Evolutionary conservation across 2,329 filamentous ascomycete genomes (phyloP).

Genomic region (Penicillium sp.): DNA sequence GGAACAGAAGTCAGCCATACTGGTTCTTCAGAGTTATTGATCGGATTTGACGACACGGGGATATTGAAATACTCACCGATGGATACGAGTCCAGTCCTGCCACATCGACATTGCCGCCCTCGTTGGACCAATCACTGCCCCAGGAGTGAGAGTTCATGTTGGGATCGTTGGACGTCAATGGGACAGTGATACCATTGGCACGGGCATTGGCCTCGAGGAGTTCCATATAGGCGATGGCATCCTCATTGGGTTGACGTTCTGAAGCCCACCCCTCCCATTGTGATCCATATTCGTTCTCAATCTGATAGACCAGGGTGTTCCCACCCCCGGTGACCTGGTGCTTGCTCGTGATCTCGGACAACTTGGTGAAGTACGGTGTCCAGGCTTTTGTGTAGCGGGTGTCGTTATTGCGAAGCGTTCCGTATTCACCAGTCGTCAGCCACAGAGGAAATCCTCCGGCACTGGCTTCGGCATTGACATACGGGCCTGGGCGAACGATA

Average conservation of each 20-base stretch:
- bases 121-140: conserved; percentile 55
- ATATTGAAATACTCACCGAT: conserved; percentile 47
- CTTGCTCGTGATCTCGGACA: conserved; percentile 26
- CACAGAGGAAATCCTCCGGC: conserved; percentile 58
- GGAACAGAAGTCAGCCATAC: conserved; percentile 37
- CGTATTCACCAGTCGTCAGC: conserved; percentile 51
- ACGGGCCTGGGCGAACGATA: conserved; percentile 54
- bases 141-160: conserved; percentile 55
- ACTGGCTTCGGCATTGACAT: conserved; percentile 59
- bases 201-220: conserved; percentile 49
- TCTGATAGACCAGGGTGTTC: conserved; percentile 26
- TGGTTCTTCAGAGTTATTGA: conserved; percentile 27
- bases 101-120: conserved; percentile 41
- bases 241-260: conserved; percentile 44
- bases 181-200: conserved; percentile 54
- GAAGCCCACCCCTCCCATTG: conserved; percentile 29
- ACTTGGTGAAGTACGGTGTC: conserved; percentile 26
- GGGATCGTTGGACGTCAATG: conserved; percentile 54
- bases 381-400: conserved; percentile 27
- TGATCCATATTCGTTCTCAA: conserved; percentile 35
- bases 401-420: conserved; percentile 28
- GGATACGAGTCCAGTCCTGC: conserved; percentile 27
- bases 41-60: not conserved
- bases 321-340: conserved; percentile 28
- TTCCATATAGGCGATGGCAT: conserved; percentile 40